Conservation (phyloP, 2,329 filamentous ascomycete species). For the Fusarium continuum region DNA sequence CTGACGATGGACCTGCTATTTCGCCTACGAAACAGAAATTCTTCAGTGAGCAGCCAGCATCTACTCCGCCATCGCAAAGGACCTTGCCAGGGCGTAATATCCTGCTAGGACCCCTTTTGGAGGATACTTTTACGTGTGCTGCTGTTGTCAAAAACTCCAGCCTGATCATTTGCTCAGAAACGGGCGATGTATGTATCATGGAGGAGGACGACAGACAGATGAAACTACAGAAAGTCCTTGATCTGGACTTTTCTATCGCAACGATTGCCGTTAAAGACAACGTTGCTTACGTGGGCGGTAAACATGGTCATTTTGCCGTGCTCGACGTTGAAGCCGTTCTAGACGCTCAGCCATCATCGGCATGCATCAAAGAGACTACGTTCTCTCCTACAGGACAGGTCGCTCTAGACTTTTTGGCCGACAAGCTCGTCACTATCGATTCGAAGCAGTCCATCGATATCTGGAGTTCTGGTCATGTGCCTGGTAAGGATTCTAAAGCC, state of each 20-base stretch:
- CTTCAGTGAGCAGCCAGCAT: conserved; percentile 51
- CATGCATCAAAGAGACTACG: conserved; percentile 52
- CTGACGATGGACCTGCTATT: conserved; percentile 70
- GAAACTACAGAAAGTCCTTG: conserved; percentile 72
- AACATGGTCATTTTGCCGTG: conserved; percentile 66
- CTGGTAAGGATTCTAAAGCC: conserved; percentile 50
- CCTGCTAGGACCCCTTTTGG: conserved; percentile 80
- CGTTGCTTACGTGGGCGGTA: conserved; percentile 74
- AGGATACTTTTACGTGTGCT: conserved; percentile 84
- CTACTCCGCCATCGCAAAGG: conserved; percentile 55
- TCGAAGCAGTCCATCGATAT: conserved; percentile 78
- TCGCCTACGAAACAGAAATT: conserved; percentile 73
- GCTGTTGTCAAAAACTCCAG: conserved; percentile 73
- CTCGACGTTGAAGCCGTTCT: conserved; percentile 62
- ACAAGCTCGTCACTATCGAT: conserved; percentile 79
- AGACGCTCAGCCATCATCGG: conserved; percentile 47
- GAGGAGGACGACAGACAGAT: conserved; percentile 79
- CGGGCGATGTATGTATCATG: conserved; percentile 87
- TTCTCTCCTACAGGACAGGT: conserved; percentile 60
- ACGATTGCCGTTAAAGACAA: conserved; percentile 71
- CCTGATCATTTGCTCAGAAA: conserved; percentile 86
- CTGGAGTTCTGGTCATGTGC: conserved; percentile 59
- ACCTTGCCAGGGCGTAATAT: conserved; percentile 88
- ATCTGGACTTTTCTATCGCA: conserved; percentile 72
- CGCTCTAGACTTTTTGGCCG: conserved; percentile 73